Conservation (phyloP, 148 eudicot genomes). For the Mesembryanthemum crystallinum region DNA sequence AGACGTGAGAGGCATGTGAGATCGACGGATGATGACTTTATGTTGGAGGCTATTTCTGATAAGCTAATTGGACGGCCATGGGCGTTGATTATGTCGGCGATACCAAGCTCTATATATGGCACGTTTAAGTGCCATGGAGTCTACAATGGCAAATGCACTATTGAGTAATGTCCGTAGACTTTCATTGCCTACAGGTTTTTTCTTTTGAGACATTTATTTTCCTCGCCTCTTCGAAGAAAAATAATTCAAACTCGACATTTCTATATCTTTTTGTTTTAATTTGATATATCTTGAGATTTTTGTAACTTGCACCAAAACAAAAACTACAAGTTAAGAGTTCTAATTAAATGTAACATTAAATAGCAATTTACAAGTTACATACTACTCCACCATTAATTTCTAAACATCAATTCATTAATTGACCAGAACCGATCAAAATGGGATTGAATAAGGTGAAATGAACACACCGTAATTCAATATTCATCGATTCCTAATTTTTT, state of each 20-base stretch:
- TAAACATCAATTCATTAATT: background rate
- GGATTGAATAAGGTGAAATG: too few relatives aligned
- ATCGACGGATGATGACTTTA: conserved; percentile 26
- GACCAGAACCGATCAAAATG: too few relatives aligned
- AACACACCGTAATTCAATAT: too few relatives aligned
- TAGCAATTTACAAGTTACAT: background rate
- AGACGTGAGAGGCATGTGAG: conserved; percentile 38
- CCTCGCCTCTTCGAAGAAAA: background rate
- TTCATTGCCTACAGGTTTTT: conserved; percentile 8
- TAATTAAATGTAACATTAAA: background rate
- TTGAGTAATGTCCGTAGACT: conserved; percentile 21
- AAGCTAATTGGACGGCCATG: conserved; percentile 33
- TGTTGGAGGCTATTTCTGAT: conserved; percentile 28
- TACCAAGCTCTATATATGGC: conserved; percentile 44
- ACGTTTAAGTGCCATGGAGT: conserved; percentile 48
- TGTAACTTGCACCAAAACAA: background rate
- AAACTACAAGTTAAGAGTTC: background rate
- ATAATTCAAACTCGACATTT: background rate
- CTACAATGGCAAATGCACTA: conserved; percentile 23
- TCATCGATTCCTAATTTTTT: too few relatives aligned
- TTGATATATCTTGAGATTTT: background rate
- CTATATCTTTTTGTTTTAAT: background rate
- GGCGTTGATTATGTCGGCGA: conserved; percentile 43
- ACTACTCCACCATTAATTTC: background rate
- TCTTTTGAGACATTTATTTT: conserved; percentile 23